These are phyloP conservation scores for Cutaneotrichosporon dermatis DNA, from an alignment of 1,284 basidiomycete species.

Conservation along the genomic window DNA sequence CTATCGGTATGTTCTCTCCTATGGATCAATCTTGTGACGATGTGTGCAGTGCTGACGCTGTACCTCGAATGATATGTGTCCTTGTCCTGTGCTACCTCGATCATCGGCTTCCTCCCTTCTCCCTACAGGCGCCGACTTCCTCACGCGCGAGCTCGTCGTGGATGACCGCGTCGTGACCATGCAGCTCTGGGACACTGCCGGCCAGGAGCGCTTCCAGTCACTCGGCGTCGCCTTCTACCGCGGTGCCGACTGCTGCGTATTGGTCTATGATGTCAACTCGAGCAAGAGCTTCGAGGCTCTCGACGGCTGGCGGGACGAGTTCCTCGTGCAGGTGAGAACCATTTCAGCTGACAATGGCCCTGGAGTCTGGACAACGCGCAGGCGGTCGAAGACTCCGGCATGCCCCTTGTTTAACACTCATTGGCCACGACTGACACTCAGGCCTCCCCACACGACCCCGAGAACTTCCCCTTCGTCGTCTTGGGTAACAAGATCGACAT, in stretches of 20 bases:
- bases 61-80: no score
- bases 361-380: no score
- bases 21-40: no score
- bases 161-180: slow-evolving; percentile 97
- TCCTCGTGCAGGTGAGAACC: slow-evolving; percentile 67
- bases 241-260: slow-evolving; percentile 97
- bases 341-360: not conserved
- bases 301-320: slow-evolving; percentile 96
- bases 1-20: slow-evolving; percentile 62
- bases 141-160: slow-evolving; percentile 98
- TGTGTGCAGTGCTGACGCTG: no score
- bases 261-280: slow-evolving; percentile 99
- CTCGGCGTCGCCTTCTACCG: slow-evolving; percentile 98
- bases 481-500: slow-evolving; percentile 99
- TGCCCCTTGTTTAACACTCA: no score
- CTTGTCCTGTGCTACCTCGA: no score
- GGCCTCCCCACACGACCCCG: slow-evolving; percentile 96
- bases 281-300: slow-evolving; percentile 94
- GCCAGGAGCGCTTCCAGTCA: slow-evolving; percentile 98
- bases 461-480: slow-evolving; percentile 99
- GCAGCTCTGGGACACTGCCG: slow-evolving; percentile 99
- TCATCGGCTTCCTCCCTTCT: not conserved
- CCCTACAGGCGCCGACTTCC: slow-evolving; percentile 56
- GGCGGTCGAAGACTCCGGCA: no score
- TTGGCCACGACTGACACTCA: slow-evolving; percentile 41